Conservation (phyloP, 2,329 filamentous ascomycete species). For the Arthrobotrys conoides region DNA sequence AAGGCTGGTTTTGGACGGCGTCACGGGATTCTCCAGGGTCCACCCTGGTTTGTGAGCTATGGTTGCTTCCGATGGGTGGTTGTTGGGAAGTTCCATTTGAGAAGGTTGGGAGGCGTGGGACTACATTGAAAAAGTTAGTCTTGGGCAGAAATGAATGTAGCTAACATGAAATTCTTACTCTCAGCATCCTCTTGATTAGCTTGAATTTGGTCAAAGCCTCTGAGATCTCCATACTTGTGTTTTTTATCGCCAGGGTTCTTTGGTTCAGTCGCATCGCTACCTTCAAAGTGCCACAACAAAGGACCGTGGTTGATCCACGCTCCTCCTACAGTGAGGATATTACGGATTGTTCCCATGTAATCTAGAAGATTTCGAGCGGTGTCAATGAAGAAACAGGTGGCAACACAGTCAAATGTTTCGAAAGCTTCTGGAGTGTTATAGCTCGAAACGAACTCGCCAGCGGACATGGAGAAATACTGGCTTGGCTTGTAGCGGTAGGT, state of each 20-base stretch:
- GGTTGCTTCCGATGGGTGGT: not conserved
- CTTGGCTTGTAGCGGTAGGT: constrained; percentile 64
- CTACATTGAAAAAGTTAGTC: constrained; percentile 16
- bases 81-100: not conserved
- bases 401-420: constrained; percentile 82
- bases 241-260: constrained; percentile 69
- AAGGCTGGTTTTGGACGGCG: not conserved
- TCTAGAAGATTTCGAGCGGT: constrained; percentile 93
- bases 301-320: constrained; percentile 92
- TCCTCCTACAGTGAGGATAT: constrained; percentile 83
- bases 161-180: constrained; percentile 48
- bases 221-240: constrained; percentile 66
- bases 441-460: constrained; percentile 88
- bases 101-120: constrained; percentile 7
- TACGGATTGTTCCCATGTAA: constrained; percentile 85
- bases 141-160: too few relatives aligned
- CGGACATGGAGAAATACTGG: constrained; percentile 84
- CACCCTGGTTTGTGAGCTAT: not conserved
- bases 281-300: constrained; percentile 94
- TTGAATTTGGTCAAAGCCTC: constrained; percentile 67
- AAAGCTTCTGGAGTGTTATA: constrained; percentile 78
- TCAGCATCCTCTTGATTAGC: constrained; percentile 64
- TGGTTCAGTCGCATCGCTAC: constrained; percentile 74
- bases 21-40: not conserved
- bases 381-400: constrained; percentile 95